These are phyloP conservation scores for Heterococcus sp. DNA, from an alignment of 108 stramenopile genomes.

Conservation along the genomic window DNA sequence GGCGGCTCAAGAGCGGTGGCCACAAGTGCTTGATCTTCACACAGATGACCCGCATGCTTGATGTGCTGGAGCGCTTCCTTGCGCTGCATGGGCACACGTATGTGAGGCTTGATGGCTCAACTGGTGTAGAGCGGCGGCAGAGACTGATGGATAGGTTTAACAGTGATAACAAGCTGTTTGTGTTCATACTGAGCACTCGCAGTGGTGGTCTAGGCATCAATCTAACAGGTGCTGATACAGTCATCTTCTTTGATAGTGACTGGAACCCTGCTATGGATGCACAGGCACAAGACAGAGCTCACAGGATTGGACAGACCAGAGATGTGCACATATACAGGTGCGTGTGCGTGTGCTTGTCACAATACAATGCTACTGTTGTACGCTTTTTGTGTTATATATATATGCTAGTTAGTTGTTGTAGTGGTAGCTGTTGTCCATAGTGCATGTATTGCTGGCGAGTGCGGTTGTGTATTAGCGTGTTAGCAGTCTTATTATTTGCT, in stretches of 20 bases:
- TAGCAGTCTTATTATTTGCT: too few species aligned
- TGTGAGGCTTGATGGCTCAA: constrained; percentile 63
- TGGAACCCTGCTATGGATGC: constrained; percentile 69
- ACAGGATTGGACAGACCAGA: constrained; percentile 90
- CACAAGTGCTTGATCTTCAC: constrained; percentile 54
- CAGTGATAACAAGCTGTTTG: constrained; percentile 53
- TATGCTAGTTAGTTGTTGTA: too few species aligned
- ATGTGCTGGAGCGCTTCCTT: constrained; percentile 67
- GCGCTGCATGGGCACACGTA: constrained; percentile 60
- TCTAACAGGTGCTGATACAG: constrained; percentile 64
- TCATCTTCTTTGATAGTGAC: constrained; percentile 63
- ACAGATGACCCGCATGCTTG: constrained; percentile 68
- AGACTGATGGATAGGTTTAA: constrained; percentile 59
- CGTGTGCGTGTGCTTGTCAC: background rate
- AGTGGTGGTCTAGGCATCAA: constrained; percentile 65
- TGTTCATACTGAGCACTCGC: constrained; percentile 62
- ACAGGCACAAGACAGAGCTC: constrained; percentile 68
- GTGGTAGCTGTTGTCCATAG: too few species aligned
- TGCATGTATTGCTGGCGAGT: too few species aligned
- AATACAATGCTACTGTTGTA: too few species aligned
- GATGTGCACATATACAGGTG: constrained; percentile 82
- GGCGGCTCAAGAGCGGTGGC: constrained; percentile 61
- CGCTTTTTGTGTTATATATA: too few species aligned
- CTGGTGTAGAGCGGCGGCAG: constrained; percentile 46
- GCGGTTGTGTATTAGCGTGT: too few species aligned